Percentiles rank a stretch among this genome's conserved stretches.
These are phyloP conservation scores for Trametes maxima DNA, from an alignment of 768 basidiomycete genomes.

Conservation along the genomic window DNA sequence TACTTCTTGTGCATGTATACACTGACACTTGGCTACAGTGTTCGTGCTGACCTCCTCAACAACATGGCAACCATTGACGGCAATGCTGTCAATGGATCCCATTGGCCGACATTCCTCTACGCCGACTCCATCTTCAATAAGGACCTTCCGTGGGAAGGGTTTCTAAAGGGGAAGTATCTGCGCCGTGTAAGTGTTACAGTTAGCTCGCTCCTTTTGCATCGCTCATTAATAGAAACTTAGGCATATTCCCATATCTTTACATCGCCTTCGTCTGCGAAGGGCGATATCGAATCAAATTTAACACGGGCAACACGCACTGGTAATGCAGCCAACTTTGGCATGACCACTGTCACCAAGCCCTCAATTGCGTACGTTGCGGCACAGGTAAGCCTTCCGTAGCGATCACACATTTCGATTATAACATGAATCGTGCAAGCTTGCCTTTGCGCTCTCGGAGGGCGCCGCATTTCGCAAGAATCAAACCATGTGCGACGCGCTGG, in stretches of 20 bases:
- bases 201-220: not conserved
- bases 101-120: slow-evolving; percentile 1
- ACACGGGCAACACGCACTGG: not conserved
- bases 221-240: not conserved
- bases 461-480: no score
- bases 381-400: not conserved
- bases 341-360: not conserved
- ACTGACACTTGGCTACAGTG: not conserved
- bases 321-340: not conserved
- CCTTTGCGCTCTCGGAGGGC: no score
- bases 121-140: not conserved
- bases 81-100: not conserved
- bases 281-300: not conserved
- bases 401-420: no score
- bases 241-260: not conserved
- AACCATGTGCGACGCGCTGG: no score
- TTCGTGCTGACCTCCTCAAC: not conserved
- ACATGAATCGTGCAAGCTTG: no score
- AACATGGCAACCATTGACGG: not conserved
- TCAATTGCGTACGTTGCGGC: not conserved
- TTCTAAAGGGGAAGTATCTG: not conserved
- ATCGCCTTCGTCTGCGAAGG: not conserved
- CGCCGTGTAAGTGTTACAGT: not conserved
- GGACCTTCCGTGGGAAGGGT: not conserved
- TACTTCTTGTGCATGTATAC: not conserved